Base-by-base conservation (phyloP, 495 filamentous ascomycete genomes). In the Podospora conica region DNA sequence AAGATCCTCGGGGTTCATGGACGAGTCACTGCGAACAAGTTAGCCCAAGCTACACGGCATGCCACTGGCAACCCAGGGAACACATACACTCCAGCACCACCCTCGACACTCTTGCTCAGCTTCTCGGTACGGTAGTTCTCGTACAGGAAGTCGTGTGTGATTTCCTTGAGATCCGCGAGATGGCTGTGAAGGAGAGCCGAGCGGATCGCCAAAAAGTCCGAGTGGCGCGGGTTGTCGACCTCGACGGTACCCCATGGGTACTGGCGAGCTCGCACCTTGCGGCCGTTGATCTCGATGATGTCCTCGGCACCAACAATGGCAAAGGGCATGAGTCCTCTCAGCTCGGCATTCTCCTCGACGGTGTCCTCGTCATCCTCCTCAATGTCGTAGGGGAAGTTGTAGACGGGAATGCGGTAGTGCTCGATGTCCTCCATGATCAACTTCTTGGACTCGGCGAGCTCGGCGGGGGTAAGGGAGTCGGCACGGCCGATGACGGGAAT, bases 91-190 rank as follows among this genome's bases (percentile, higher is more conserved):
- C 86, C 83, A 79, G 87, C 86, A 76, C 90, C 90, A 78, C 93
- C 93, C 74, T 97, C 93, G 63, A 97, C 94, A 77, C 93, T 96
- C 90, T 98, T 98, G 85, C 91, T 96, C 68, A 98, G 88, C 82
- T 97, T 97, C 90, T 98, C 96, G 73, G 95, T 98, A 90, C 95
- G 91, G 85, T 98, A 98, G 82, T 98, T 98, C 77, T 98, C 95
- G 77, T 98, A 98, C 33, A 98, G 86, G 90, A 98, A 98, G 75
- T 98, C 95, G 77, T 98, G 96, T 33, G 95, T 98, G 74, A 98
- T 98, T 74, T 98, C 95, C 87, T 98, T 98, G 67, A 98, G 82
- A 77, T 98, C 95, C 27, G 94, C 95, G 65, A 98, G 84, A 83
- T 98, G 95, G 80, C 91, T 95, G 84, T 98, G 96, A 59, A 98